Evolutionary conservation across 306 rosid genomes (phyloP), one percentile per base, ranked within the genome.

Genomic region (Neltuma alba): DNA sequence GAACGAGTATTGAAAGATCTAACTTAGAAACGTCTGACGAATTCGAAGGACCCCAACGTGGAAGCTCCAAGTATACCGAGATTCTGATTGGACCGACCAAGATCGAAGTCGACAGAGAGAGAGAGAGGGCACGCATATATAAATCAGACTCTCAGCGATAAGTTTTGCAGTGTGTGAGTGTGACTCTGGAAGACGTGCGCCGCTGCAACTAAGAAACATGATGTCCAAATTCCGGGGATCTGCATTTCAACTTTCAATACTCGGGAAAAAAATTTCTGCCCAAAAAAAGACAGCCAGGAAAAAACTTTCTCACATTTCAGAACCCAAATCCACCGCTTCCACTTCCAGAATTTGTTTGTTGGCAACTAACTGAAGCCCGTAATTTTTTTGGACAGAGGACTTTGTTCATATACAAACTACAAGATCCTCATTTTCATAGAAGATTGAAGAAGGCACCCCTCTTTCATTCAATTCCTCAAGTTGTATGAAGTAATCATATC

Each of bases 1-100:
- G 76, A 64, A 89, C 83, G 20, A 64, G 72, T 1, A 36, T 13
- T n/a, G 75, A 68, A 52, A 61, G 25, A 40, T 75, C 63, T 25
- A 66, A 52, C 30, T 13, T 74, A 11, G 77, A 82, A 61, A 66
- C 1, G 18, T 78, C 20, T 2, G 36, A n/a, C 33, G 60, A 63
- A 79, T 45, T 15, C 58, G 74, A 57, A 60, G 62, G 47, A 78
- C 71, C 76, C 9, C 45, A 34, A 71, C 2, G 52, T 72, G 57
- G 44, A 82, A 48, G 54, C 36, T 62, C 31, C 48, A 71, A 70
- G 34, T 70, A 70, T 27, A 20, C 21, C 18, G 30, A 42, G 36
- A 68, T 45, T 45, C 74, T 20, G 47, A 70, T 3, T 4, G 64
- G n/a, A 69, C 68, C 34, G 27, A 81, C 44, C 31, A 31, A 52